phyloP scores from a whole-genome alignment of 2,329 filamentous ascomycete species.

The Paraphoma sp. region DNA sequence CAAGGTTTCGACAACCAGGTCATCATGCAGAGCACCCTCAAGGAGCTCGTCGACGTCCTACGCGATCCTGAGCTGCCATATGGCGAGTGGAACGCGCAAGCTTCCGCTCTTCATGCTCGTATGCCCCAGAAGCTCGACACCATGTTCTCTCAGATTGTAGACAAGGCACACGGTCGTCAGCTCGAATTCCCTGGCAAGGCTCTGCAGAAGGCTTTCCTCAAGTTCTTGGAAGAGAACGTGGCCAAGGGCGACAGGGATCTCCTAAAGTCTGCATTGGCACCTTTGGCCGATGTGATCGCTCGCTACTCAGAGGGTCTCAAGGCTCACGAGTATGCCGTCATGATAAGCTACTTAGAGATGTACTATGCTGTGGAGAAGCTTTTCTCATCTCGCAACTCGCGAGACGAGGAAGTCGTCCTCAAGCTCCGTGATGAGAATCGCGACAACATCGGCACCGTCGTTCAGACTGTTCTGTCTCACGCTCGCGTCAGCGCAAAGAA shows the following conservation, averaged over 20 bases:
- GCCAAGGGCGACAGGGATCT: constrained; percentile 74
- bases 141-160: constrained; percentile 82
- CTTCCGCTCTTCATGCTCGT: constrained; percentile 93
- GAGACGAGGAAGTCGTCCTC: constrained; percentile 93
- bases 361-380: constrained; percentile 86
- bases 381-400: constrained; percentile 82
- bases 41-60: constrained; percentile 88
- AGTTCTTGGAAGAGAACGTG: constrained; percentile 89
- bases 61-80: constrained; percentile 90
- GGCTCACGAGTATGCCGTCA: constrained; percentile 83
- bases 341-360: constrained; percentile 77
- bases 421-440: constrained; percentile 96
- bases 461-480: constrained; percentile 91
- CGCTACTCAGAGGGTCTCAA: constrained; percentile 89
- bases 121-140: constrained; percentile 94
- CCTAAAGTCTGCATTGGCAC: constrained; percentile 74
- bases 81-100: constrained; percentile 94
- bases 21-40: constrained; percentile 87
- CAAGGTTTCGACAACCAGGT: constrained; percentile 96
- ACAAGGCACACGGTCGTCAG: constrained; percentile 77
- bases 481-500: constrained; percentile 93
- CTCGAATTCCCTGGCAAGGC: constrained; percentile 92
- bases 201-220: constrained; percentile 80
- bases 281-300: constrained; percentile 78
- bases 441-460: constrained; percentile 84